Conservation (phyloP, 352 stramenopile species). For the Aphanomyces stellatus region DNA sequence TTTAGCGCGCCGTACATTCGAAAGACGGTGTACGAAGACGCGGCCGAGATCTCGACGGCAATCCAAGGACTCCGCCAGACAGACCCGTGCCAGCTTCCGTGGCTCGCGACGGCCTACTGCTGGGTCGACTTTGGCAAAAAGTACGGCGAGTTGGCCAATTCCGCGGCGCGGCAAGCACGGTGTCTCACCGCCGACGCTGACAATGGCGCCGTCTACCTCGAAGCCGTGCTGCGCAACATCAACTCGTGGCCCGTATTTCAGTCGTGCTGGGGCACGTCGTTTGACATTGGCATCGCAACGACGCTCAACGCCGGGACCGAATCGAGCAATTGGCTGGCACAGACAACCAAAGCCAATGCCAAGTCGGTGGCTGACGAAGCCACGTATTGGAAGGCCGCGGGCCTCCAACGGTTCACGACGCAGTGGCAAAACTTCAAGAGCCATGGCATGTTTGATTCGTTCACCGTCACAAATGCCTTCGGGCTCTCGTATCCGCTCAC, state of each 20-base stretch:
- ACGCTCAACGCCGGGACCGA: too few species aligned
- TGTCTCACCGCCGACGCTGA: not conserved
- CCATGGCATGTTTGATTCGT: not conserved
- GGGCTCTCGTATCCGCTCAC: not conserved
- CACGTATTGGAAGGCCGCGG: not conserved
- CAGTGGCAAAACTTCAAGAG: constrained; percentile 13
- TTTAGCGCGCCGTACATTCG: not conserved
- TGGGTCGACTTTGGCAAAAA: constrained; percentile 2
- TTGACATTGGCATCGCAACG: not conserved
- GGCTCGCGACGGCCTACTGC: constrained; percentile 2
- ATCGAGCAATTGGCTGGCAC: too few species aligned
- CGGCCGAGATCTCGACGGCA: not conserved
- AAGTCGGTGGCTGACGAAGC: not conserved
- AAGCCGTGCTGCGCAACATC: not conserved
- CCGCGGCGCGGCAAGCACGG: not conserved
- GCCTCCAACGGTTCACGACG: not conserved
- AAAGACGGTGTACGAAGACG: not conserved
- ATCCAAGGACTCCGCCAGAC: not conserved
- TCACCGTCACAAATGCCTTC: not conserved
- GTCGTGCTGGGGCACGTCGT: not conserved
- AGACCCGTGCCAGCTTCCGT: not conserved
- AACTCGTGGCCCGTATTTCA: not conserved
- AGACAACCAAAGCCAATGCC: too few species aligned
- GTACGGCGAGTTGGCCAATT: constrained; percentile 2
- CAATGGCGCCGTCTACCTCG: constrained; percentile 3